A percentile compares a stretch with the other conserved stretches of the same genome.
These are phyloP conservation scores for Eimeria necatrix DNA, from an alignment of 169 alveolate genomes.

Conservation along the genomic window DNA sequence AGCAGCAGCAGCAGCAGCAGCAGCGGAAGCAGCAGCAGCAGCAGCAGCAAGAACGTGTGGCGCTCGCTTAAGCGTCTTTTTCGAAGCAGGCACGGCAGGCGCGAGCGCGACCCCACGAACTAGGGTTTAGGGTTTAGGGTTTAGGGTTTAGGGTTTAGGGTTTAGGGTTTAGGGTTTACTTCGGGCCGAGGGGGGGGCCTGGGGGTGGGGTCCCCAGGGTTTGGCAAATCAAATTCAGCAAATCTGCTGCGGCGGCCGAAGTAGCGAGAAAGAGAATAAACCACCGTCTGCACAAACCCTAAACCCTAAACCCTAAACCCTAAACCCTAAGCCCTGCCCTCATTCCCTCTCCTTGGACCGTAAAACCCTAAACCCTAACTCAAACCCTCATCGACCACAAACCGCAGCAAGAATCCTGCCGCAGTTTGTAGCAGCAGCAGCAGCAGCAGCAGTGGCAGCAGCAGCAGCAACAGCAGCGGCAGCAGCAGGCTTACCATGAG, in stretches of 20 bases:
- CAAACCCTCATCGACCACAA: not conserved
- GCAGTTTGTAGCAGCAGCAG: not conserved
- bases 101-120: not conserved
- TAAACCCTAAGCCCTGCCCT: not conserved
- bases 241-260: slow-evolving; percentile 17
- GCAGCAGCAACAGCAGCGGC: slow-evolving; percentile 50
- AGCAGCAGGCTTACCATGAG: slow-evolving; percentile 53
- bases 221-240: not conserved
- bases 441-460: slow-evolving; percentile 36
- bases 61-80: too few species aligned
- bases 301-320: slow-evolving; percentile 23
- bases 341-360: too few species aligned
- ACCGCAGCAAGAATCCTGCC: not conserved
- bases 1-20: too few species aligned
- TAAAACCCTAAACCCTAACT: not conserved
- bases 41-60: too few species aligned
- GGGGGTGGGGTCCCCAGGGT: not conserved
- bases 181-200: slow-evolving; percentile 18
- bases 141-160: slow-evolving; percentile 22
- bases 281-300: slow-evolving; percentile 36
- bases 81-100: too few species aligned
- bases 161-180: slow-evolving; percentile 26
- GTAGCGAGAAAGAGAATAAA: slow-evolving; percentile 52
- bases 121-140: not conserved
- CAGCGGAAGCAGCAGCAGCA: too few species aligned